Conservation (phyloP, 371 early-diverging fungal species). For the Entomophthora muscae region DNA sequence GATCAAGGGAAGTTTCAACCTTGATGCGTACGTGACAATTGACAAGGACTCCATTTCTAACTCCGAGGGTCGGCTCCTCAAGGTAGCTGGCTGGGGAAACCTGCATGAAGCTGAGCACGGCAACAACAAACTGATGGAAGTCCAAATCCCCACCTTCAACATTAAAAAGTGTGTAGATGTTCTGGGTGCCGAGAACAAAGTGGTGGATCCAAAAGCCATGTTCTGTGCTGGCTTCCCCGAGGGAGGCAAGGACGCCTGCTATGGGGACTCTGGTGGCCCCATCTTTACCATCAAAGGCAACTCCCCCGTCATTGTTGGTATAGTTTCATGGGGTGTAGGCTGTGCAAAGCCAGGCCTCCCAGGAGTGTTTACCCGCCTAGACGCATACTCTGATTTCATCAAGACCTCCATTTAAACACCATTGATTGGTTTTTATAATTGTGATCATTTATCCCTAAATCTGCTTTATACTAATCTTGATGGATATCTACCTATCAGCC, state of each 20-base stretch:
- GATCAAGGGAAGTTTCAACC: neutral
- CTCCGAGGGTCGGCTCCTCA: neutral
- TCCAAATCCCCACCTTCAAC: constrained; percentile 5
- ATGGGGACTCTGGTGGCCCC: constrained; percentile 9
- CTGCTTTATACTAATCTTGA: too few species aligned
- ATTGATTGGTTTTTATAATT: too few species aligned
- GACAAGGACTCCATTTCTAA: neutral
- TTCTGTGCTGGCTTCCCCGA: constrained; percentile 9
- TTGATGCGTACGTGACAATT: neutral
- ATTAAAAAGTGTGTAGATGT: neutral
- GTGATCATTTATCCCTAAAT: too few species aligned
- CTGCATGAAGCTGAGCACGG: neutral
- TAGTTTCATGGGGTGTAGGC: constrained; percentile 2
- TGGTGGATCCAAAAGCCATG: neutral
- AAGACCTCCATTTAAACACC: neutral
- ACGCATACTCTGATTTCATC: neutral
- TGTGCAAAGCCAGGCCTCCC: constrained; percentile 6
- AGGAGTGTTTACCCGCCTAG: neutral
- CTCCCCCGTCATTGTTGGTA: neutral
- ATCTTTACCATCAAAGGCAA: neutral
- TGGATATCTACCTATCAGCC: too few species aligned
- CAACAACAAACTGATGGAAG: neutral
- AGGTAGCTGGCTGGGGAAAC: neutral
- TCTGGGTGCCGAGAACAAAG: neutral
- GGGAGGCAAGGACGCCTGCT: constrained; percentile 6